Conservation (phyloP, 1,284 basidiomycete species). For the Heterobasidion occidentale region DNA sequence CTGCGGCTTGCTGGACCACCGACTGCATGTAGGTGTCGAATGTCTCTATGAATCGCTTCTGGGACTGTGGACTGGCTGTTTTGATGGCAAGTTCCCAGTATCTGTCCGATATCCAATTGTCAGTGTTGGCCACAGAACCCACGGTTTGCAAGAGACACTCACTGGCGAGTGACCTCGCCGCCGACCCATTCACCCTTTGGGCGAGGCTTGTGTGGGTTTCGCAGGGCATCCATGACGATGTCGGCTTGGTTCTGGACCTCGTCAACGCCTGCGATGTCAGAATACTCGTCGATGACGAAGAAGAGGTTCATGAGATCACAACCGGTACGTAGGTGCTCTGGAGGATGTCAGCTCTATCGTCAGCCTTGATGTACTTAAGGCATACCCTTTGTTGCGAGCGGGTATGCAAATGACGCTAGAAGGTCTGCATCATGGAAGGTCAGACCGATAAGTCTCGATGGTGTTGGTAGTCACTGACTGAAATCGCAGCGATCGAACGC, state of each 20-base stretch:
- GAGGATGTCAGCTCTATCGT: neutral
- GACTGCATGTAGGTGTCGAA: slow-evolving; percentile 30
- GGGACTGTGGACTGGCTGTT: slow-evolving; percentile 24
- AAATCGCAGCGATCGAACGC: neutral
- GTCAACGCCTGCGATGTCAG: slow-evolving; percentile 21
- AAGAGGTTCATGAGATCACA: slow-evolving; percentile 27
- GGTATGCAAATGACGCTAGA: neutral
- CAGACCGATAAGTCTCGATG: neutral
- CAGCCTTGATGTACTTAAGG: neutral
- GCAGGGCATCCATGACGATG: slow-evolving; percentile 24
- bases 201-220: slow-evolving; percentile 16
- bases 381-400: neutral
- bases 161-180: slow-evolving; percentile 19
- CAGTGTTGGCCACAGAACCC: neutral
- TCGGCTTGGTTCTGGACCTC: slow-evolving; percentile 15
- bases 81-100: slow-evolving; percentile 30
- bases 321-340: slow-evolving; percentile 10
- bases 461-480: neutral
- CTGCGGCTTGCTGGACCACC: slow-evolving; percentile 32
- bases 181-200: slow-evolving; percentile 17
- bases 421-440: neutral
- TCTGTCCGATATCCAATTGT: slow-evolving; percentile 13
- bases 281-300: slow-evolving; percentile 28
- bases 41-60: slow-evolving; percentile 29
- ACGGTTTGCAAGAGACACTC: slow-evolving; percentile 10